Base-by-base conservation (phyloP, 345 rosid genomes). In the Microthlaspi erraticum region DNA sequence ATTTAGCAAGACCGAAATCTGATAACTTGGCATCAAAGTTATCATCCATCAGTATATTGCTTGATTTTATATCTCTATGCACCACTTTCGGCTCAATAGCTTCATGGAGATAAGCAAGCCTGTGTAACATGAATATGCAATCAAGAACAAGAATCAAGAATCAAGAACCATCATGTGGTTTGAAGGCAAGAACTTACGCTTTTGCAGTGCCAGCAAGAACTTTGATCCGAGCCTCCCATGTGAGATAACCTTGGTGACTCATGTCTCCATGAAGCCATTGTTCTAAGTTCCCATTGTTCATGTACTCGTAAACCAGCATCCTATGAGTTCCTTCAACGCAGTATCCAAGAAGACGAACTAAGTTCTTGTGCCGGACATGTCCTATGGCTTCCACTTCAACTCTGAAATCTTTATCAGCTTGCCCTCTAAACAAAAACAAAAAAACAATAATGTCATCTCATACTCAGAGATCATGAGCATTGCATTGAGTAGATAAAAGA, bases 51-150 rank as follows among this genome's bases (percentile, higher is more conserved):
- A 93, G 77, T 83, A 93, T 89, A 78, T 93, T 93, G 82, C 98
- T 93, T 0, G 98, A 93, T 73, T 93, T 93, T 76, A 93, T 91
- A 83, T 93, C 98, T 70, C 98, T 84, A 50, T 93, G 98, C 74
- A 91, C 97, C 70, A 93, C 99, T 82, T 93, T 93, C 6, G 99
- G 99, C 76, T 93, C 99, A 64, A 93, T 93, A 71, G 99, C 99
- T 78, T 93, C 97, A 16, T 93, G 99, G 77, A 93, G 80, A 72
- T 93, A 93, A 58, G 97, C 87, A 73, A 91, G 75, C 64, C 99
- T 93, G 85, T 64, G 52, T 60, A 34, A 70, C n/a, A 19, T 12
- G 12, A 17, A 33, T 44, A 43, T 57, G 50, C 34, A 68, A 57
- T 44, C 23, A 60, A 49, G 4, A 37, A 14, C 31, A 7, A 48